These are phyloP conservation scores for Sarcomyxa edulis DNA, from an alignment of 768 basidiomycete species.

Conservation along the genomic window DNA sequence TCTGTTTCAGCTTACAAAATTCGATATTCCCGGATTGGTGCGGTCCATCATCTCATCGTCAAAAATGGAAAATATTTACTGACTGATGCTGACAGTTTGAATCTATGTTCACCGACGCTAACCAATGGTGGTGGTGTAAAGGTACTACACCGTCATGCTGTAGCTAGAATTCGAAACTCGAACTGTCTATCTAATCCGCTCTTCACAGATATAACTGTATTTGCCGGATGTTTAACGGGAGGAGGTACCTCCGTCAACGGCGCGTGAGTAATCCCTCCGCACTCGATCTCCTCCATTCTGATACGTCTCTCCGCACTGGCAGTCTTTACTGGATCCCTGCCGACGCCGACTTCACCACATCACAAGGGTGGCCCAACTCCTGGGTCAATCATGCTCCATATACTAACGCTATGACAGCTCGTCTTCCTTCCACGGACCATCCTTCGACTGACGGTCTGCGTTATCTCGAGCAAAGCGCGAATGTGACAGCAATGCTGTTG, in stretches of 20 bases:
- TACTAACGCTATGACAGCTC: slow-evolving; percentile 40
- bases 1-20: slow-evolving; percentile 48
- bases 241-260: slow-evolving; percentile 63
- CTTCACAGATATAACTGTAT: slow-evolving; percentile 47
- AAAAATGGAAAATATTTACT: too few species aligned
- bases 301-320: background rate
- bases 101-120: slow-evolving; percentile 54
- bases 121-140: slow-evolving; percentile 64
- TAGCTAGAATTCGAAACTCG: background rate
- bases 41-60: too few species aligned
- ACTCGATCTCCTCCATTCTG: background rate
- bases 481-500: slow-evolving; percentile 40
- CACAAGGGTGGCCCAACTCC: slow-evolving; percentile 46
- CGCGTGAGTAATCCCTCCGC: slow-evolving; percentile 33
- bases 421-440: slow-evolving; percentile 51
- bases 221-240: slow-evolving; percentile 60
- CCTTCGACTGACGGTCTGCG: slow-evolving; percentile 57
- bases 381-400: slow-evolving; percentile 51
- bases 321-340: slow-evolving; percentile 52
- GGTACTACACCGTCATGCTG: too few species aligned
- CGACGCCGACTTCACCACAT: slow-evolving; percentile 44
- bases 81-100: too few species aligned
- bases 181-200: background rate
- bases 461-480: slow-evolving; percentile 47
- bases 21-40: slow-evolving; percentile 61